Base-by-base conservation (phyloP, 1,284 basidiomycete species). In the Pisolithus thermaeus region DNA sequence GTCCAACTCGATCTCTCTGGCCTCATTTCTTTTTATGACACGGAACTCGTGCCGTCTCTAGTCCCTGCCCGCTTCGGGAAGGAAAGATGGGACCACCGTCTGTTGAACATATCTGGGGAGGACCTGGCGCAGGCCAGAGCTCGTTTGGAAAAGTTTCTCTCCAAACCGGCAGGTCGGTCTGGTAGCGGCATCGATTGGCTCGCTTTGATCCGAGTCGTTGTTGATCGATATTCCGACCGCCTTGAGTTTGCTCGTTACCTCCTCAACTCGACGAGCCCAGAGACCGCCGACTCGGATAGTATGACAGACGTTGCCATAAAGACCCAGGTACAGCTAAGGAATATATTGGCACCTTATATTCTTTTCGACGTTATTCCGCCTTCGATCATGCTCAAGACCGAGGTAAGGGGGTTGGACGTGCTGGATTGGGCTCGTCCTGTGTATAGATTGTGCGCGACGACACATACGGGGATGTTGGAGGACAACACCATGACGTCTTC, bases 131-230 rank as follows among this genome's bases (percentile, higher is more conserved):
- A 3, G 6, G 47, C 49, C 35, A 62, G 49, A 48, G 53, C 52
- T 4, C 61, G 55, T 5, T 42, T 73, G 2, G 60, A 61, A 14
- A 58, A 55, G 2, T 55, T 42, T 7, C 48, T 73, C 45, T 47
- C 42, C 11, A 46, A 51, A 25, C 53, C 52, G 2, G 7, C 51
- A 28, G 41, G 50, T 16, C 41, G 47, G 0, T 54, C 57, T 12
- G 74, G 70, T 42, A 48, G 48, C 1, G 71, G 71, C 0, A 57
- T 77, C 4, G 72, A 79, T 55, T 80, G 79, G 78, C 58, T 56
- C 35, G 65, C 67, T 2, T 61, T 80, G 25, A 46, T 71, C 22
- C 67, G 67, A n/a, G 66, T 72, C 28, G 61, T 77, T 4, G 65
- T 72, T 2, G 70, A 77, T 39, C 69, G 78, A 23, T 76, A 73